Percentiles rank a stretch among this genome's conserved stretches.
These are phyloP conservation scores for Sclerotiophoma versabilis DNA, from an alignment of 2,329 filamentous ascomycete genomes.

Conservation along the genomic window DNA sequence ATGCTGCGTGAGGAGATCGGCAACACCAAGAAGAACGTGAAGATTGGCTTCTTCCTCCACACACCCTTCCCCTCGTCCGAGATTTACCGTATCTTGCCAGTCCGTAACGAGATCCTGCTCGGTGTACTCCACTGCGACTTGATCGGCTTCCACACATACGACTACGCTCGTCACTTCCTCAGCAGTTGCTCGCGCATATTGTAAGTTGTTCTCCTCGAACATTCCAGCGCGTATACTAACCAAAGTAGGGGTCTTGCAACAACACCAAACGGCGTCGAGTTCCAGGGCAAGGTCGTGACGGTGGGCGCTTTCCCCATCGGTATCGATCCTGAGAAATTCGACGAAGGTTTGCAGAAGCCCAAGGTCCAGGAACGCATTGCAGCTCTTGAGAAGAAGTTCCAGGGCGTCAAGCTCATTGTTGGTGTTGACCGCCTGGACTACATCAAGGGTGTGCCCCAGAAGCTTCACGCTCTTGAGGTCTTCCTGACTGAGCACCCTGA, in stretches of 20 bases:
- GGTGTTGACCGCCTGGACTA: slow-evolving; percentile 97
- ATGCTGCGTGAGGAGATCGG: slow-evolving; percentile 94
- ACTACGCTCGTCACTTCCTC: slow-evolving; percentile 97
- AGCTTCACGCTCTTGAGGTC: slow-evolving; percentile 93
- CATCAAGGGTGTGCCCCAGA: slow-evolving; percentile 98
- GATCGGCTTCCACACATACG: slow-evolving; percentile 98
- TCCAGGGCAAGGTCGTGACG: slow-evolving; percentile 84
- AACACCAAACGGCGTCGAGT: slow-evolving; percentile 92
- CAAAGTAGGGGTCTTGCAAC: slow-evolving; percentile 68
- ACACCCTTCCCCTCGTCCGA: slow-evolving; percentile 97
- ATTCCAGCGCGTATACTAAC: slow-evolving; percentile 9
- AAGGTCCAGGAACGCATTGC: slow-evolving; percentile 89
- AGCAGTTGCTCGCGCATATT: slow-evolving; percentile 96
- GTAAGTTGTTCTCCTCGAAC: slow-evolving; percentile 53
- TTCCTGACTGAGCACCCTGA: slow-evolving; percentile 97
- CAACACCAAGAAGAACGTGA: slow-evolving; percentile 83
- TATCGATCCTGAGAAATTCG: slow-evolving; percentile 96
- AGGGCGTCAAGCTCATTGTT: slow-evolving; percentile 94
- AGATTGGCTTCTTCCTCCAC: slow-evolving; percentile 98
- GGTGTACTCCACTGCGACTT: slow-evolving; percentile 93
- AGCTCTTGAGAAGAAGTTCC: slow-evolving; percentile 85
- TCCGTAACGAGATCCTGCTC: slow-evolving; percentile 84
- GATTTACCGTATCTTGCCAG: slow-evolving; percentile 94
- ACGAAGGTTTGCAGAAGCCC: slow-evolving; percentile 83
- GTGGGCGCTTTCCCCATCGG: slow-evolving; percentile 97